Conservation (phyloP, 1,139 yeast species). For the Meyerozyma smithsonii region DNA sequence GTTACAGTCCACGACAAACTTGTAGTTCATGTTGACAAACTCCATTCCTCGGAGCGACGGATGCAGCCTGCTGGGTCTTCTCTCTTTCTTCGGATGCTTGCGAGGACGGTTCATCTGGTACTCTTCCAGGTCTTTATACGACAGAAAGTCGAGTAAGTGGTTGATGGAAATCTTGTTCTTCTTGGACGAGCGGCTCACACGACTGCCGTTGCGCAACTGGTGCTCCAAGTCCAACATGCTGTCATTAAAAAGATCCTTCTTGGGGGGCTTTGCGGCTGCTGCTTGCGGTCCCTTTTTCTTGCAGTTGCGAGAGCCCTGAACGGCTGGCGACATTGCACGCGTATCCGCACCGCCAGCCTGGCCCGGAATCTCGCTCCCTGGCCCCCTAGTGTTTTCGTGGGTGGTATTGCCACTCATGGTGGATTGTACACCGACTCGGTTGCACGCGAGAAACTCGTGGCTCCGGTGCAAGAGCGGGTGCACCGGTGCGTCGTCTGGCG, state of each 20-base stretch:
- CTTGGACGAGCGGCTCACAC: conserved; percentile 14
- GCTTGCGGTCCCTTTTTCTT: conserved; percentile 1
- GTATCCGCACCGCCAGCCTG: neutral
- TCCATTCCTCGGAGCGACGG: conserved; percentile 44
- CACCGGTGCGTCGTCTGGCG: conserved; percentile 2
- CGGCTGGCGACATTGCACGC: too few relatives aligned
- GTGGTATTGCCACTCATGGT: conserved; percentile 2
- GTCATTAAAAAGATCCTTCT: neutral
- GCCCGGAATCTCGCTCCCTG: neutral
- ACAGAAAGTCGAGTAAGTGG: conserved; percentile 58
- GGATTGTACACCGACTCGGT: neutral
- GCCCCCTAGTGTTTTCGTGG: neutral
- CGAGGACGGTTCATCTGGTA: conserved; percentile 19
- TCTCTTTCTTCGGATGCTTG: conserved; percentile 14
- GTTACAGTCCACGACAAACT: conserved; percentile 68
- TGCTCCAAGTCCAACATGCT: neutral
- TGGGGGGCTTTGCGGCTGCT: neutral
- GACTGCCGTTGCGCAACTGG: neutral
- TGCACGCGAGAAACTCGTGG: conserved; percentile 1
- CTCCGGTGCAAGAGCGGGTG: neutral
- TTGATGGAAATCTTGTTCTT: conserved; percentile 58
- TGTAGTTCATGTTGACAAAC: conserved; percentile 80
- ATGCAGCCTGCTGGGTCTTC: conserved; percentile 8
- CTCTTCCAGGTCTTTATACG: conserved; percentile 48
- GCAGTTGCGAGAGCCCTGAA: neutral